Conservation (phyloP, 106 monocot genomes). For the Allium fistulosum region DNA sequence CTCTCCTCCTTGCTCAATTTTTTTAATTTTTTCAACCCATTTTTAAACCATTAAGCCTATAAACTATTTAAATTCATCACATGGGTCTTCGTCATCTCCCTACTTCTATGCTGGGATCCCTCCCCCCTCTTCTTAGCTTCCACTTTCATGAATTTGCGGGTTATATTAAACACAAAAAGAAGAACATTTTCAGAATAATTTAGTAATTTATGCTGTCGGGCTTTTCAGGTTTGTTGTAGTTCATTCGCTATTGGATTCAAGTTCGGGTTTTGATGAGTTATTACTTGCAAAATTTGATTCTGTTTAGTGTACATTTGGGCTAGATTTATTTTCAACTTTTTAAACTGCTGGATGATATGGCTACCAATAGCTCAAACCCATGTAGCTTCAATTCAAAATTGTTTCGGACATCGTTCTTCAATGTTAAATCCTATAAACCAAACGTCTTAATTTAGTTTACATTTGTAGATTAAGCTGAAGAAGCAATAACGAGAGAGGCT, state of each 20-base stretch:
- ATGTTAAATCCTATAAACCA: background rate
- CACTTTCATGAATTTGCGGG: background rate
- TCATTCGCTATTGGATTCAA: background rate
- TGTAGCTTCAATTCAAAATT: background rate
- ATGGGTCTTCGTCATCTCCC: conserved; percentile 20
- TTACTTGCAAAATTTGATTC: background rate
- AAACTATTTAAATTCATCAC: conserved; percentile 28
- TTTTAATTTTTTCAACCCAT: conserved; percentile 11
- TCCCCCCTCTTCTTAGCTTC: background rate
- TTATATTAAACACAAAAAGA: conserved; percentile 1
- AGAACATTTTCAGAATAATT: conserved; percentile 12
- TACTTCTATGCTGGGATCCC: conserved; percentile 15
- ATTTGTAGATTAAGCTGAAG: no score
- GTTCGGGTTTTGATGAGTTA: conserved; percentile 5
- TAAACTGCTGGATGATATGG: background rate
- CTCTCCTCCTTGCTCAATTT: conserved; percentile 10
- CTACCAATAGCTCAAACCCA: background rate
- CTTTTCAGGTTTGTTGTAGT: background rate
- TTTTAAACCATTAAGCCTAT: conserved; percentile 14
- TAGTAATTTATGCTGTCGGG: background rate
- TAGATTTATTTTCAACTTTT: background rate
- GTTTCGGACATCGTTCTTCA: background rate
- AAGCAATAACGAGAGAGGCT: no score
- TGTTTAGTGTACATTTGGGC: background rate
- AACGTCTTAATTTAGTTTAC: background rate